Evolutionary conservation across 345 rosid genomes (phyloP).

Genomic region (Excoecaria cochinchinensis): DNA sequence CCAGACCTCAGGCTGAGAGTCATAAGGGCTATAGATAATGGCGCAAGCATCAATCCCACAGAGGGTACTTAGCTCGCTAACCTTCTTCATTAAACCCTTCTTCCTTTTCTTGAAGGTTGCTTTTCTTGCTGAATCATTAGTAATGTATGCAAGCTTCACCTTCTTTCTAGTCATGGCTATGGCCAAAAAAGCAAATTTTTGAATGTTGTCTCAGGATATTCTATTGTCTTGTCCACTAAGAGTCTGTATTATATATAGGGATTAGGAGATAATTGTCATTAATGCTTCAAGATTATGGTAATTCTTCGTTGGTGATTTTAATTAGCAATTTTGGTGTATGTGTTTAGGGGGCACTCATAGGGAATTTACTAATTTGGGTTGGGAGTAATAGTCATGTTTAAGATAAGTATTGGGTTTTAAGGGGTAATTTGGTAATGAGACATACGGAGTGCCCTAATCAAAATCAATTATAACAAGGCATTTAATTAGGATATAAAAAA

Average conservation of each 20-base stretch:
- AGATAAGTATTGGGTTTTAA: no score
- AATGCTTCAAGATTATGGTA: neutral
- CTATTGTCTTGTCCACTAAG: neutral
- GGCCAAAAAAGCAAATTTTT: neutral
- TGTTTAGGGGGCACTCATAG: no score
- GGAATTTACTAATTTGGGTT: no score
- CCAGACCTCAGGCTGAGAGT: slow-evolving; percentile 45
- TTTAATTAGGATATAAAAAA: no score
- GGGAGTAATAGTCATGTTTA: no score
- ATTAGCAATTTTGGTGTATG: neutral
- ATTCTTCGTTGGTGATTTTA: slow-evolving; percentile 6
- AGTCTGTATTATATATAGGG: slow-evolving; percentile 4
- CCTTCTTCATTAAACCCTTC: slow-evolving; percentile 62
- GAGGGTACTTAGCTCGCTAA: slow-evolving; percentile 52
- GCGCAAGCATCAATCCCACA: slow-evolving; percentile 59
- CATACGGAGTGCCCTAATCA: no score
- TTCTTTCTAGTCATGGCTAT: slow-evolving; percentile 53
- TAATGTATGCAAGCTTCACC: slow-evolving; percentile 51
- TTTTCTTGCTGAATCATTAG: slow-evolving; percentile 47
- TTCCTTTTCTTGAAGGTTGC: slow-evolving; percentile 66
- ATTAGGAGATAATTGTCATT: neutral
- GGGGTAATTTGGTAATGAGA: no score
- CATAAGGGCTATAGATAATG: slow-evolving; percentile 37
- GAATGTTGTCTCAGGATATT: neutral
- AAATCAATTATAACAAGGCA: no score